A percentile compares a stretch with the other conserved stretches of the same genome.
Evolutionary conservation across 2,329 filamentous ascomycete genomes (phyloP).

Genomic region (Venturia carpophila): DNA sequence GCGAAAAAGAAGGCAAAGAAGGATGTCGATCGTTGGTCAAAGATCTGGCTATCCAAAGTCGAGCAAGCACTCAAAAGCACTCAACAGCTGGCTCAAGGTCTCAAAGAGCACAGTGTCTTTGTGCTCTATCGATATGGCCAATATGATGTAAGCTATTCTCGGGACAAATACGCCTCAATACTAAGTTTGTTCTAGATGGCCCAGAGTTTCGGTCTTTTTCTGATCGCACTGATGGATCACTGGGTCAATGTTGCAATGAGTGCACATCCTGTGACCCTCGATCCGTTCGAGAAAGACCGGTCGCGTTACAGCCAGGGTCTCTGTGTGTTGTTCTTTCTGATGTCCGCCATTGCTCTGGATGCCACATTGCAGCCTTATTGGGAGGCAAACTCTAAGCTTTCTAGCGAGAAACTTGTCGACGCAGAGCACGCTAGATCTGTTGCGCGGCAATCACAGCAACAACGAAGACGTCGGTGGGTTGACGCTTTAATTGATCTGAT

Average conservation of each 20-base stretch:
- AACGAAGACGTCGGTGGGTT: slow-evolving; percentile 12
- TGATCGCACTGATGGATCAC: slow-evolving; percentile 11
- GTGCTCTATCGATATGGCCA: slow-evolving; percentile 5
- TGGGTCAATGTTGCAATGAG: slow-evolving; percentile 12
- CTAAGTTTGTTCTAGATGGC: background rate
- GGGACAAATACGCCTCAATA: background rate
- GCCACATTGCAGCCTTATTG: slow-evolving; percentile 9
- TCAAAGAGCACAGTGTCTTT: slow-evolving; percentile 11
- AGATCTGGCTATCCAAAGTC: slow-evolving; percentile 9
- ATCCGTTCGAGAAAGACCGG: slow-evolving; percentile 5
- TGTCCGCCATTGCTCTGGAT: slow-evolving; percentile 10
- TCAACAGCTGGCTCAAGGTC: slow-evolving; percentile 8
- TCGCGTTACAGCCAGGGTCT: slow-evolving; percentile 10
- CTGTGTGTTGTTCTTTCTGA: slow-evolving; percentile 1
- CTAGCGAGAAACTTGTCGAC: slow-evolving; percentile 6
- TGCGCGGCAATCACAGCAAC: background rate
- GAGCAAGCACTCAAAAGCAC: slow-evolving; percentile 9
- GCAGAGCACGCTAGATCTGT: slow-evolving; percentile 9
- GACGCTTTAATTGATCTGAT: slow-evolving; percentile 3
- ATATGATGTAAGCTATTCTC: slow-evolving; percentile 4
- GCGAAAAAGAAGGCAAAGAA: slow-evolving; percentile 1
- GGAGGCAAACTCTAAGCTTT: slow-evolving; percentile 5
- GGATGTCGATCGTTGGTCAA: background rate
- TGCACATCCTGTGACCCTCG: background rate
- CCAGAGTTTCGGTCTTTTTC: slow-evolving; percentile 12